These are phyloP conservation scores for Colletotrichum horii DNA, from an alignment of 2,329 filamentous ascomycete species.

Conservation along the genomic window DNA sequence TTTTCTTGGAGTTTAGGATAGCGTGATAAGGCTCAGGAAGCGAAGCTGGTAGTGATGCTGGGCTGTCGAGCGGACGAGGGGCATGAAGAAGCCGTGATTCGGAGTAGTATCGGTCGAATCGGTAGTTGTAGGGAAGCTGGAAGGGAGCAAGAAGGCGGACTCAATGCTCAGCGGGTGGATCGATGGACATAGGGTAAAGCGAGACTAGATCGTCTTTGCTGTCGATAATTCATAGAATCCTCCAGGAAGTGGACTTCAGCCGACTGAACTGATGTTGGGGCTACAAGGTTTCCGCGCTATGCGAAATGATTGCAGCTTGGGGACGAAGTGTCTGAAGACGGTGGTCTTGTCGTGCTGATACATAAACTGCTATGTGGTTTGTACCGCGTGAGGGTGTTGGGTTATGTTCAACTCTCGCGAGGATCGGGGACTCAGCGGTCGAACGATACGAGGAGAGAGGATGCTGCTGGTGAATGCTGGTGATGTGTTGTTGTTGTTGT, in stretches of 20 bases:
- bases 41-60: slow-evolving; percentile 25
- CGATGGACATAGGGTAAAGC: slow-evolving; percentile 62
- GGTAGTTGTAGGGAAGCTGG: not conserved
- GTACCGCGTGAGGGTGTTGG: slow-evolving; percentile 19
- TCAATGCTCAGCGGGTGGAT: slow-evolving; percentile 60
- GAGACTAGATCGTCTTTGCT: slow-evolving; percentile 50
- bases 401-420: slow-evolving; percentile 19
- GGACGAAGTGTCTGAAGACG: slow-evolving; percentile 93
- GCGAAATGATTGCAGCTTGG: slow-evolving; percentile 97
- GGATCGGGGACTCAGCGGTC: slow-evolving; percentile 9
- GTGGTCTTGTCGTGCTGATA: slow-evolving; percentile 93
- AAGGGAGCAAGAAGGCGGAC: slow-evolving; percentile 43
- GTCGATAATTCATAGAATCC: slow-evolving; percentile 64
- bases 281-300: slow-evolving; percentile 94
- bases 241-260: slow-evolving; percentile 66
- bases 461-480: not conserved
- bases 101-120: not conserved
- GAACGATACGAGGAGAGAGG: slow-evolving; percentile 8
- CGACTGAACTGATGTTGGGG: slow-evolving; percentile 88
- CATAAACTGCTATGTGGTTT: slow-evolving; percentile 73
- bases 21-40: slow-evolving; percentile 23
- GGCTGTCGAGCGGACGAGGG: slow-evolving; percentile 6
- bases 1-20: slow-evolving; percentile 8
- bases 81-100: slow-evolving; percentile 17
- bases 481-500: not conserved